A percentile compares a stretch with the other conserved stretches of the same genome.
Evolutionary conservation across 305 asterid genomes (phyloP).

Genomic region (Fraxinus albicans): DNA sequence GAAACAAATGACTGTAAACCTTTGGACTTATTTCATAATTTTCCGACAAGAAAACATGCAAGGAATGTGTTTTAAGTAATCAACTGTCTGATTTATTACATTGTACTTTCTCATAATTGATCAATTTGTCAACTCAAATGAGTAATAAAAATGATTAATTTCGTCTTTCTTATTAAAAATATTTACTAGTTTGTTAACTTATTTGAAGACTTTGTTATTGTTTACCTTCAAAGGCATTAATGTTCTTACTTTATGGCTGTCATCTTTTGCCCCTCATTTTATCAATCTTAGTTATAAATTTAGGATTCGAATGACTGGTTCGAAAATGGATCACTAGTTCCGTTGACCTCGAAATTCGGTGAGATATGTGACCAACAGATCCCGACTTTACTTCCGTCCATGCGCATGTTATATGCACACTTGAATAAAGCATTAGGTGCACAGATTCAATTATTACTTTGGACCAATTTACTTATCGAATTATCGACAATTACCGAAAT

Average conservation of each 20-base stretch:
- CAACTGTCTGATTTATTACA: slow-evolving; percentile 23
- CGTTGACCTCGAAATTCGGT: too few species aligned
- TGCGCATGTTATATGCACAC: too few species aligned
- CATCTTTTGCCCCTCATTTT: neutral
- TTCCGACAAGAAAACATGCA: slow-evolving; percentile 62
- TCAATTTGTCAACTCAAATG: slow-evolving; percentile 49
- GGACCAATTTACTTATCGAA: neutral
- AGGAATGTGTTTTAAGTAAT: slow-evolving; percentile 45
- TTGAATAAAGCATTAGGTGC: too few species aligned
- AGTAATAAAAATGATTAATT: neutral
- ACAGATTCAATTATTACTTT: neutral
- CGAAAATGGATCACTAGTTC: too few species aligned
- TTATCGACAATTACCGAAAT: too few species aligned
- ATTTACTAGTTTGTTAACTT: neutral
- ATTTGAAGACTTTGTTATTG: neutral
- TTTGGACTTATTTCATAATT: slow-evolving; percentile 48
- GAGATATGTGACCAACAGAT: too few species aligned
- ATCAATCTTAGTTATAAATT: neutral
- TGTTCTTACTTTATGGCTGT: slow-evolving; percentile 24
- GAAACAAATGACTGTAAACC: slow-evolving; percentile 40
- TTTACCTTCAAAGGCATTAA: neutral
- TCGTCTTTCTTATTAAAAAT: neutral
- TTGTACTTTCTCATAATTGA: slow-evolving; percentile 35
- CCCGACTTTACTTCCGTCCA: too few species aligned
- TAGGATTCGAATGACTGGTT: neutral